Base-by-base conservation (phyloP, 2,329 filamentous ascomycete genomes). In the Orbilia brochopaga region DNA sequence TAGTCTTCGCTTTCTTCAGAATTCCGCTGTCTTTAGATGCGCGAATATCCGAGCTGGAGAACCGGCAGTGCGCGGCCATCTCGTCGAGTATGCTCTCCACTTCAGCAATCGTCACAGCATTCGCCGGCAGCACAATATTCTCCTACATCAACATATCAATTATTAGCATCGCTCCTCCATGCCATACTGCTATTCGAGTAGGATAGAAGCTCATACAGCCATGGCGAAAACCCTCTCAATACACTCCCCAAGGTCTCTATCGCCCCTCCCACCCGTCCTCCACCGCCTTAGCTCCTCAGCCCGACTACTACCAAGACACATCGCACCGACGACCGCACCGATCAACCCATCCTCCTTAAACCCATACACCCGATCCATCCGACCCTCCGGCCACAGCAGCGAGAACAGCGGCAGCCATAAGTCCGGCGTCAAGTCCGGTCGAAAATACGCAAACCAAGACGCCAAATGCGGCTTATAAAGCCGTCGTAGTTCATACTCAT, bases 301-400 rank as follows among this genome's bases (percentile, higher is more conserved):
- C 11, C 76, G 58, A 10, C 62, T 59, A 5, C 19, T 32, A n/a
- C 74, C 75, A 21, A 75, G 69, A 27, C 74, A 62, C 40, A 75
- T 69, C 15, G 69, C 74, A 32, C 62, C 58, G 15, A 59, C 59
- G 48, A 77, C 60, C 13, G 72, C 69, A 51, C 62, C 75, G 4
- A 73, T 63, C 30, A 77, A 67, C 11, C 72, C 66, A 19, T 74
- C 63, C 48, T 76, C 74, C 17, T 74, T 69, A 32, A 76, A 72
- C 4, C 64, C 72, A 50, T 77, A 77, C 13, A 73, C 74, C 23
- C 76, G 57, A 46, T 77, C 76, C 40, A 61, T 52, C 19, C 76
- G 60, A 11, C 75, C 63, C 37, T 72, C 67, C 1, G 76, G 76
- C 52, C 75, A 74, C 19, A 76, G 44, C 17, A 75, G 56, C 2